A percentile compares a stretch with the other conserved stretches of the same genome.
Evolutionary conservation across 1,284 basidiomycete genomes (phyloP).

Genomic region (Cryptococcus sp.): DNA sequence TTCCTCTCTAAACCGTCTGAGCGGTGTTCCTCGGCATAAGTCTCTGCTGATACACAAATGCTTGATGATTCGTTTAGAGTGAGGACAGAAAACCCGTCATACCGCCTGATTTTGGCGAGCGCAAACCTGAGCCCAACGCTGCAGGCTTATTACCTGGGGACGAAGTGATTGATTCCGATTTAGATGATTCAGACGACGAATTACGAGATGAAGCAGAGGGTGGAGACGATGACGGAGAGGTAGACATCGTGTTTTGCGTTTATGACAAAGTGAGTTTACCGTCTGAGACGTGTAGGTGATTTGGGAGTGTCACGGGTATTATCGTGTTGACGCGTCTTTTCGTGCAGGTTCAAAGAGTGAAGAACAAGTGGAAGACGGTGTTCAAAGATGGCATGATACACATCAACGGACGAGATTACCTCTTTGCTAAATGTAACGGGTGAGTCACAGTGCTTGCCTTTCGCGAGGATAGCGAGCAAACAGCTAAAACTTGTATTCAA

Average conservation of each 20-base stretch:
- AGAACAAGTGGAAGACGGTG: slow-evolving; percentile 99
- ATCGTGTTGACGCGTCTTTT: not conserved
- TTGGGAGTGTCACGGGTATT: too few species aligned
- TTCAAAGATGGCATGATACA: slow-evolving; percentile 98
- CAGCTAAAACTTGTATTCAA: not conserved
- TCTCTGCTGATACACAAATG: not conserved
- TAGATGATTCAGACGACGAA: slow-evolving; percentile 82
- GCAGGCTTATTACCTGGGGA: slow-evolving; percentile 55
- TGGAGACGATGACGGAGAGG: slow-evolving; percentile 56
- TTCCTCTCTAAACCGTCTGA: not conserved
- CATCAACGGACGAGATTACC: slow-evolving; percentile 94
- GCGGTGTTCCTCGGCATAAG: not conserved
- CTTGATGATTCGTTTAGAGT: slow-evolving; percentile 1
- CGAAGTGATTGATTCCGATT: slow-evolving; percentile 92
- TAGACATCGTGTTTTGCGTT: slow-evolving; percentile 95
- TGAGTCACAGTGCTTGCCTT: slow-evolving; percentile 21
- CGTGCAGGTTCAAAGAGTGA: slow-evolving; percentile 85
- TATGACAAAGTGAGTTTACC: slow-evolving; percentile 85
- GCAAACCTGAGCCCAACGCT: slow-evolving; percentile 51
- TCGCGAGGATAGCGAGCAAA: too few species aligned
- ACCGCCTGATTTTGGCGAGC: slow-evolving; percentile 8
- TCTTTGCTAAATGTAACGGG: slow-evolving; percentile 88
- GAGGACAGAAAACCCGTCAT: slow-evolving; percentile 15
- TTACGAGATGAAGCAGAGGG: slow-evolving; percentile 59
- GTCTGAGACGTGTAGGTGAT: not conserved